Evolutionary conservation across 2,329 filamentous ascomycete genomes (phyloP).

Genomic region (Setomelanomma holmii): DNA sequence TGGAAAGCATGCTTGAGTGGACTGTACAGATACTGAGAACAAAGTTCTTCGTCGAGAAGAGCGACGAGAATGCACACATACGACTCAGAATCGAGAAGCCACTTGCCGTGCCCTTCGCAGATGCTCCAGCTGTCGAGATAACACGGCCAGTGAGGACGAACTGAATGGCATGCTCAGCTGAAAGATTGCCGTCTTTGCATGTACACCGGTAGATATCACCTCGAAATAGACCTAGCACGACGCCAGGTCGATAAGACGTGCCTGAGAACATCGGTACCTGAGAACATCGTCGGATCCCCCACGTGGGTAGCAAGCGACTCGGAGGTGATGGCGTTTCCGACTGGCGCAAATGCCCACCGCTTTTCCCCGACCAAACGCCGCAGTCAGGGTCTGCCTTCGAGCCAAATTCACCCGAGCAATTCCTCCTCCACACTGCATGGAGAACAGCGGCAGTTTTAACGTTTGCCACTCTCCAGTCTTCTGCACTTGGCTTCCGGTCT

Average conservation of each 20-base stretch:
- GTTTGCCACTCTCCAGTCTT: slow-evolving; percentile 27
- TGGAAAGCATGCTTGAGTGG: slow-evolving; percentile 53
- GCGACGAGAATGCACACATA: slow-evolving; percentile 58
- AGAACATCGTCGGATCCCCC: slow-evolving; percentile 6
- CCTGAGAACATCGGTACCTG: not conserved
- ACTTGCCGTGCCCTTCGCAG: slow-evolving; percentile 74
- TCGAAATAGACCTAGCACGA: not conserved
- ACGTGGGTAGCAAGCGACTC: slow-evolving; percentile 20
- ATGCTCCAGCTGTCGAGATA: slow-evolving; percentile 73
- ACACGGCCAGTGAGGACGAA: slow-evolving; percentile 27
- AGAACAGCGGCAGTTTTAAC: slow-evolving; percentile 5
- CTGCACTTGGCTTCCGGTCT: slow-evolving; percentile 14
- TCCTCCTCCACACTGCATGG: slow-evolving; percentile 4
- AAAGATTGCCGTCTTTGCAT: too few relatives aligned
- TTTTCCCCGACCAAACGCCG: not conserved
- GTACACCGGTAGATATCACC: too few relatives aligned
- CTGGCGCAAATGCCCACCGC: slow-evolving; percentile 2
- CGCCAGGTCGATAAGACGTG: not conserved
- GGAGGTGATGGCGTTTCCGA: slow-evolving; percentile 5
- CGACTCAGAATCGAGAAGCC: slow-evolving; percentile 74
- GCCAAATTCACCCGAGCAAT: not conserved
- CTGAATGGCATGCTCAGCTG: too few relatives aligned
- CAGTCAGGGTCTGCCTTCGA: not conserved
- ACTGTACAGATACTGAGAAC: slow-evolving; percentile 52
- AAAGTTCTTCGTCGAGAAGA: slow-evolving; percentile 43